Evolutionary conservation across 495 filamentous ascomycete genomes (phyloP).

Genomic region (Filosporella fistucella): DNA sequence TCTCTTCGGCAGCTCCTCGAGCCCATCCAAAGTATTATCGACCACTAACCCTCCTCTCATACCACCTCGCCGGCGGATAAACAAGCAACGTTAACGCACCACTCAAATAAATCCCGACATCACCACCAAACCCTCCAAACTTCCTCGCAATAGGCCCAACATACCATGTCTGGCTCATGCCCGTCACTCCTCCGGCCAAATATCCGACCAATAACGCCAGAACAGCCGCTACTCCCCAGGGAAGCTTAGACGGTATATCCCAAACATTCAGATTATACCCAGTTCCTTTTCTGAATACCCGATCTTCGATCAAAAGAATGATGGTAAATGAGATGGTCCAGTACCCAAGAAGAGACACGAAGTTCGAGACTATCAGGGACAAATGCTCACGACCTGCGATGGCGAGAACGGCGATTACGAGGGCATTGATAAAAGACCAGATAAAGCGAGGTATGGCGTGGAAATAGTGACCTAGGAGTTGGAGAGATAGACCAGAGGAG

Average conservation of each 20-base stretch:
- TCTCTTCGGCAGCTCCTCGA: too few relatives aligned
- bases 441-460: slow-evolving; percentile 39
- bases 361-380: slow-evolving; percentile 41
- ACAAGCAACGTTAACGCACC: slow-evolving; percentile 38
- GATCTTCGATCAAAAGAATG: slow-evolving; percentile 57
- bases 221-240: slow-evolving; percentile 41
- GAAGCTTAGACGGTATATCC: slow-evolving; percentile 41
- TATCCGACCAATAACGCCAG: slow-evolving; percentile 37
- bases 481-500: slow-evolving; percentile 38
- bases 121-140: slow-evolving; percentile 41
- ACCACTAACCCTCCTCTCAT: slow-evolving; percentile 30
- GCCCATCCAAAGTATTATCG: slow-evolving; percentile 18
- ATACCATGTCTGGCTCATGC: slow-evolving; percentile 49
- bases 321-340: slow-evolving; percentile 54
- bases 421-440: slow-evolving; percentile 41
- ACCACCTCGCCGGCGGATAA: slow-evolving; percentile 35
- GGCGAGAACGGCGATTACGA: slow-evolving; percentile 34
- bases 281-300: slow-evolving; percentile 43
- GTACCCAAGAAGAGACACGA: slow-evolving; percentile 55
- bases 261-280: slow-evolving; percentile 47
- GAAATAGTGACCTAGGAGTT: slow-evolving; percentile 31
- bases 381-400: slow-evolving; percentile 44
- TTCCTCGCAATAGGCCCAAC: slow-evolving; percentile 42
- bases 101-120: slow-evolving; percentile 52
- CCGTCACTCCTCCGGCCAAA: slow-evolving; percentile 40